Base-by-base conservation (phyloP, 2,329 filamentous ascomycete genomes). In the Waltergamsia citrina region DNA sequence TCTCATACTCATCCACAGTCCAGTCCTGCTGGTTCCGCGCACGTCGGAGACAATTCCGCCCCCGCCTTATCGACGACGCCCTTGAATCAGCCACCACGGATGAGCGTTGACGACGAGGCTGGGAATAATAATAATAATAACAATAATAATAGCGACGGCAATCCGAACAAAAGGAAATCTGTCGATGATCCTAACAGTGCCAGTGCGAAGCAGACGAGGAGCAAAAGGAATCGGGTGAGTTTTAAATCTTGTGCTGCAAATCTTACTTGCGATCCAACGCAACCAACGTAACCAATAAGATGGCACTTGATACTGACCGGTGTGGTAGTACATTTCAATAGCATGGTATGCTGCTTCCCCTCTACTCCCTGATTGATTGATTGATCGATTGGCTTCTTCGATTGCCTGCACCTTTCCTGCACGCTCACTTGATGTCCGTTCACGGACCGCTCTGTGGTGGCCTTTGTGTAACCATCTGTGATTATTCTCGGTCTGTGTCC, bases 191-290 rank as follows among this genome's bases (percentile, higher is more conserved):
- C 56, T 1, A 62, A 55, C 2, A 44, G 43, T 11, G 43, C 41
- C 14, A 39, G 43, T 11, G 45, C 52, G 14, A 71, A 67, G 51
- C 67, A 71, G 55, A 71, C 72, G 52, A 57, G 72, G 44, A 75
- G 69, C 51, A 78, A 77, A 50, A 65, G 73, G 38, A 78, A 77
- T 43, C 57, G 73, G 49, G 69, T 73, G 44, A 56, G 66, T 65
- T 29, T 31, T 27, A 25, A 6, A 18, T 28, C 24, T 24, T 32
- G 17, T 17, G 15, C n/a, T n/a, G n/a, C n/a, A n/a, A n/a, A n/a
- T n/a, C n/a, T n/a, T n/a, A n/a, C n/a, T n/a, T n/a, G n/a, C n/a
- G n/a, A n/a, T n/a, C n/a, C 10, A 12, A 15, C 25, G 23, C 31
- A 27, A 15, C 25, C n/a, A 15, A 15, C 10, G 25, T 15, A n/a